Evolutionary conservation across 306 rosid genomes (phyloP), one percentile per base, ranked within the genome.

Genomic region (Castanea crenata): DNA sequence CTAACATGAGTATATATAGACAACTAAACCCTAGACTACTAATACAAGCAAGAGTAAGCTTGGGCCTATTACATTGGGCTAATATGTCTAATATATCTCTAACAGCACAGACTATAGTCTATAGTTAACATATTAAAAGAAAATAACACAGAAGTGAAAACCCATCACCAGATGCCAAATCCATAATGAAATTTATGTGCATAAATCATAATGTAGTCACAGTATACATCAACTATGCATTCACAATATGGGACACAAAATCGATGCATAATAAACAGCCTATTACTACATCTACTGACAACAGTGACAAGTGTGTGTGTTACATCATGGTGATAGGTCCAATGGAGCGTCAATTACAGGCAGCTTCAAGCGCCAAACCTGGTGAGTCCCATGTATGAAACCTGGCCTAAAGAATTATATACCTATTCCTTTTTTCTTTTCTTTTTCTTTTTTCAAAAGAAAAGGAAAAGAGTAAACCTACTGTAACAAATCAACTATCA

Each of bases 361-460:
- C 56, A 70, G 46, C 56, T 70, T 70, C 52, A 70, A 41, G 55
- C 74, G 2, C 55, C 74, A 55, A 20, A 70, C 56, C 15, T 11
- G 52, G 74, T 55, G 57, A 44, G 74, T 44, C 32, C 57, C 74
- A 44, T 44, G n/a, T 21, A 44, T 70, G 52, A 70, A 70, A 34
- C 74, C 74, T 19, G 74, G 74, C 52, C 74, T 20, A 70, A 70
- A 38, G 57, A 41, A 70, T 70, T 70, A 70, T 55, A 70, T 38
- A 38, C 57, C 74, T 70, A 34, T 19, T 67, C 35, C 9, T 38
- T 38, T 38, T 6, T 38, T 6, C 44, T 6, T 38, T 25, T 25
- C 27, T 25, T 25, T 25, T 25, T 25, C 2, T 25, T 25, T 38
- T 38, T 61, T 61, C 4, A 25, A 6, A 19, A 63, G 5, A 25